Conservation (phyloP, 83 land plant genomes). For the Thuja plicata region DNA sequence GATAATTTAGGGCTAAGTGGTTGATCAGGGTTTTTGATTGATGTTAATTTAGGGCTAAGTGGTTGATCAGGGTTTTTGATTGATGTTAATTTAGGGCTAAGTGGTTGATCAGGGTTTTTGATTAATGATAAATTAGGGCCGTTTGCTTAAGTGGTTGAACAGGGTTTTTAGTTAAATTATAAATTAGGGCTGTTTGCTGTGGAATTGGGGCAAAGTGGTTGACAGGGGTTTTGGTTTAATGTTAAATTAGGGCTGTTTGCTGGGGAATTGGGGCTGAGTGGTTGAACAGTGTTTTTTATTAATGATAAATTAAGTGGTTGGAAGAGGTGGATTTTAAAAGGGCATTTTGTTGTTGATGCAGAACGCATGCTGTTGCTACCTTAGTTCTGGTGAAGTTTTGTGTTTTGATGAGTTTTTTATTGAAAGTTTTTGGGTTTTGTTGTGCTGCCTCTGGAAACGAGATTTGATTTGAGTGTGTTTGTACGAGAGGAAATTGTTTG, state of each 20-base stretch:
- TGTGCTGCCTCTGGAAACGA: not conserved
- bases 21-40: not conserved
- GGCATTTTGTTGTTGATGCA: not conserved
- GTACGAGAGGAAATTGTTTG: not conserved
- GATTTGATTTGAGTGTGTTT: slow-evolving; percentile 9
- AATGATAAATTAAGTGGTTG: not conserved
- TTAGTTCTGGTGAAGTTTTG: not conserved
- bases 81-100: not conserved
- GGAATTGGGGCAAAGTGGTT: not conserved
- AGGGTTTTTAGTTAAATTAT: not conserved
- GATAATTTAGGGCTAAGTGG: not conserved
- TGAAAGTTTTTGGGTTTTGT: not conserved
- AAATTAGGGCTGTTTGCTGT: not conserved
- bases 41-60: not conserved
- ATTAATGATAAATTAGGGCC: not conserved
- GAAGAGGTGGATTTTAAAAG: not conserved
- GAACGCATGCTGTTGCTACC: not conserved
- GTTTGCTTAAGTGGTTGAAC: not conserved
- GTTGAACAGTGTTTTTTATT: not conserved
- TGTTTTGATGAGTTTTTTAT: not conserved
- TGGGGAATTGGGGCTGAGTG: not conserved
- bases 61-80: not conserved
- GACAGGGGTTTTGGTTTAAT: not conserved
- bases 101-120: too few species aligned
- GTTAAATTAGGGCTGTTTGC: not conserved